Percentiles rank a stretch among this genome's conserved stretches.
Evolutionary conservation across 805 yeast species (phyloP).

Genomic region (Pichia scutulata): DNA sequence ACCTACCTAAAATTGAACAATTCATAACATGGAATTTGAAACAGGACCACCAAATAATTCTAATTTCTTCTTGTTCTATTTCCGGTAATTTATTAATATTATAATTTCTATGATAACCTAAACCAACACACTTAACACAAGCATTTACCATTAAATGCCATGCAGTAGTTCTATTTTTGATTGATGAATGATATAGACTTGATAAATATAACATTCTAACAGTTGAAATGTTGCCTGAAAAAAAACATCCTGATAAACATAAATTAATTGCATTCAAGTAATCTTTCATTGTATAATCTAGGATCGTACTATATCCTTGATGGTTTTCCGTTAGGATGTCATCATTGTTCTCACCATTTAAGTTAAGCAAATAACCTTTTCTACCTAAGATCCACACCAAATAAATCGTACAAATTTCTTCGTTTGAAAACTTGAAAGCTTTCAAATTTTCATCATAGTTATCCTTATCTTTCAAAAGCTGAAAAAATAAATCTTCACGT

Average conservation of each 20-base stretch:
- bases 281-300: constrained; percentile 15
- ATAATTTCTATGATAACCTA: constrained; percentile 31
- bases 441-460: background rate
- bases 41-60: constrained; percentile 30
- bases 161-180: constrained; percentile 31
- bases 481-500: constrained; percentile 27
- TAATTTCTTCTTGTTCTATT: constrained; percentile 22
- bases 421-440: constrained; percentile 10
- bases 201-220: constrained; percentile 30
- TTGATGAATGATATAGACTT: constrained; percentile 29
- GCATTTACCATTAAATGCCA: constrained; percentile 33
- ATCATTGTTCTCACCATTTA: constrained; percentile 2
- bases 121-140: constrained; percentile 30
- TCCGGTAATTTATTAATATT: constrained; percentile 12
- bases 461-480: constrained; percentile 3
- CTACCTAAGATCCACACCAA: constrained; percentile 31
- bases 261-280: constrained; percentile 29
- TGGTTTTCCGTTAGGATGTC: background rate
- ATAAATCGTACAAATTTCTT: constrained; percentile 31
- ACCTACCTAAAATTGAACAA: constrained; percentile 31
- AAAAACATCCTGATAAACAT: constrained; percentile 27
- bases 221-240: constrained; percentile 28
- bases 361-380: constrained; percentile 10
- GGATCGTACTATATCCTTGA: constrained; percentile 3
- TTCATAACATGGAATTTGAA: constrained; percentile 28